Evolutionary conservation across 768 basidiomycete species (phyloP).

Genomic region (Kwoniella mangroviensis): DNA sequence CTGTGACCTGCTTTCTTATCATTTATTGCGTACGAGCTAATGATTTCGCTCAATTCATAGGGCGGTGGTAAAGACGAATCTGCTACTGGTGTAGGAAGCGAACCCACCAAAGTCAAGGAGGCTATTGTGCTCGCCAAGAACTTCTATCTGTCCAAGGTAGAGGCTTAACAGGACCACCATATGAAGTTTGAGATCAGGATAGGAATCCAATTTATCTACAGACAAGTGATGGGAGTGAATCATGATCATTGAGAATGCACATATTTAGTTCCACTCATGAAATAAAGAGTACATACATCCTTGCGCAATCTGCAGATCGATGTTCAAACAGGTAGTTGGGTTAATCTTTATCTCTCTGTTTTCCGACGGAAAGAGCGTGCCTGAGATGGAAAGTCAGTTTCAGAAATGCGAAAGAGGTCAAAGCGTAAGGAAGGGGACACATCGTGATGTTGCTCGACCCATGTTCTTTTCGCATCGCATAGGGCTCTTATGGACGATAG

Average conservation of each 20-base stretch:
- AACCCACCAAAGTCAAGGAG: slow-evolving; percentile 68
- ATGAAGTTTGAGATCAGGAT: no score
- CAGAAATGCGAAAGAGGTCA: not conserved
- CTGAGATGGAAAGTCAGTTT: not conserved
- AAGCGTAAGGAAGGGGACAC: not conserved
- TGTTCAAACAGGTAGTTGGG: no score
- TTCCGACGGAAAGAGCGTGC: not conserved
- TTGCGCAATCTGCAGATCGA: no score
- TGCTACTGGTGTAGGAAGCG: slow-evolving; percentile 82
- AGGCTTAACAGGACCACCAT: slow-evolving; percentile 24
- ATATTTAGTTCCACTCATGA: no score
- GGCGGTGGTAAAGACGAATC: slow-evolving; percentile 94
- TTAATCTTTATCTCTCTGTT: not conserved
- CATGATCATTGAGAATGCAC: no score
- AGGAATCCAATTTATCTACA: no score
- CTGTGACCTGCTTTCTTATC: no score
- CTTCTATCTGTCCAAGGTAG: slow-evolving; percentile 53
- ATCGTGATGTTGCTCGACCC: not conserved
- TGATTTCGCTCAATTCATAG: slow-evolving; percentile 58
- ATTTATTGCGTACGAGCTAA: not conserved
- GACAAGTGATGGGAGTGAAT: no score
- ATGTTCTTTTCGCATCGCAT: not conserved
- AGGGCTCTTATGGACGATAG: not conserved
- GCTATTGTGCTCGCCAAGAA: slow-evolving; percentile 67
- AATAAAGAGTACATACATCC: no score